phyloP scores from a whole-genome alignment of 306 rosid genomes.

The Morella rubra region DNA sequence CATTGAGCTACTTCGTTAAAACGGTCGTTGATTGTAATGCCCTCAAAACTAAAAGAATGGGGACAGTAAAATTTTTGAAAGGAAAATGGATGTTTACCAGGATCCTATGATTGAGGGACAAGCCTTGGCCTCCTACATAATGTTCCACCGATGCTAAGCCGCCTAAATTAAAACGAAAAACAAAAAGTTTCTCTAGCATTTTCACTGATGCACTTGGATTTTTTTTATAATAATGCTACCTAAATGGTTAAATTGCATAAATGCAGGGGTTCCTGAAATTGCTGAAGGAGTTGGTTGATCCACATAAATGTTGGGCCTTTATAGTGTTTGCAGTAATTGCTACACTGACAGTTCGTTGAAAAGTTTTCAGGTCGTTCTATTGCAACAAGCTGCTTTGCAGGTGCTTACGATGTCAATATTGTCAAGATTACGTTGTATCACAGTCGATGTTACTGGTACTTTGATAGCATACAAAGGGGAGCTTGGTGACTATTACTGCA shows the following conservation, averaged over 20 bases:
- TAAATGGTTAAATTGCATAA: constrained; percentile 19
- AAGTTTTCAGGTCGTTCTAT: background rate
- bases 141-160: background rate
- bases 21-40: background rate
- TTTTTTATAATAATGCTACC: background rate
- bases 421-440: constrained; percentile 71
- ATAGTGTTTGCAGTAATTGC: constrained; percentile 6
- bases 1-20: background rate
- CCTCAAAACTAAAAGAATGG: background rate
- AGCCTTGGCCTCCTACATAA: background rate
- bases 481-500: constrained; percentile 95
- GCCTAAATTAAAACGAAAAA: background rate
- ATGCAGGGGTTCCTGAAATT: constrained; percentile 35
- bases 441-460: constrained; percentile 92
- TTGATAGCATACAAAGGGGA: constrained; percentile 93
- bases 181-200: background rate
- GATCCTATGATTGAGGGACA: background rate
- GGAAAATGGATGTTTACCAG: background rate
- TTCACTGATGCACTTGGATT: background rate
- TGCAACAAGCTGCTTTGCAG: constrained; percentile 9
- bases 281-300: constrained; percentile 32
- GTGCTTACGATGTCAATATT: constrained; percentile 54
- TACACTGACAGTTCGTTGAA: constrained; percentile 11
- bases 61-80: background rate
- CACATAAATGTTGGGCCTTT: background rate